Evolutionary conservation across 2,329 filamentous ascomycete species (phyloP).

Genomic region (Fusarium staphyleae): DNA sequence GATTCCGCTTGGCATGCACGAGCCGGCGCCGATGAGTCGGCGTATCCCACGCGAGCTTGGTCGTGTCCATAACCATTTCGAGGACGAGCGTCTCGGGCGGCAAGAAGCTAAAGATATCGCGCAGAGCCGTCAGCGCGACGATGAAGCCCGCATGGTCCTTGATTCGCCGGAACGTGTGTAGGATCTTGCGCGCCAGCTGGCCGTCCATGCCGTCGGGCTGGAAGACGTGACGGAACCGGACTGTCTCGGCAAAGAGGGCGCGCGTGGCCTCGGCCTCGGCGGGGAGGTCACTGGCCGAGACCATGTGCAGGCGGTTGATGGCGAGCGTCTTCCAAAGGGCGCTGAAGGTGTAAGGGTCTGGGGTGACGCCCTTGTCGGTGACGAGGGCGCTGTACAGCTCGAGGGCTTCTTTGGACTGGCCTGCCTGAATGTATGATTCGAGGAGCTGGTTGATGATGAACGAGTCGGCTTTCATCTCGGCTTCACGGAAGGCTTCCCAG

Average conservation of each 20-base stretch:
- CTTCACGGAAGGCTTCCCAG: slow-evolving; percentile 66
- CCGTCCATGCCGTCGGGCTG: slow-evolving; percentile 52
- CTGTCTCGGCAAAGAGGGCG: slow-evolving; percentile 56
- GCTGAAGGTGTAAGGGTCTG: slow-evolving; percentile 73
- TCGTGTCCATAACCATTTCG: slow-evolving; percentile 55
- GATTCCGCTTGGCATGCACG: slow-evolving; percentile 50
- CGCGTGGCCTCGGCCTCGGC: slow-evolving; percentile 49
- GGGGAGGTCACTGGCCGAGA: slow-evolving; percentile 42
- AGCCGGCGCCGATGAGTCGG: slow-evolving; percentile 51
- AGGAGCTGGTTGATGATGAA: slow-evolving; percentile 84
- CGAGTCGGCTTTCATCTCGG: slow-evolving; percentile 71
- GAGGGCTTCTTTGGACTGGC: slow-evolving; percentile 61
- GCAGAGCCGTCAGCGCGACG: slow-evolving; percentile 54
- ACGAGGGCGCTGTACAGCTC: slow-evolving; percentile 64
- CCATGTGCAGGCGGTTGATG: slow-evolving; percentile 56
- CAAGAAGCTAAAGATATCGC: slow-evolving; percentile 52
- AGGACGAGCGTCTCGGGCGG: slow-evolving; percentile 56
- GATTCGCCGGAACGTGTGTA: slow-evolving; percentile 59
- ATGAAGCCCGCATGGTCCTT: slow-evolving; percentile 55
- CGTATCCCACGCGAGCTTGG: slow-evolving; percentile 53
- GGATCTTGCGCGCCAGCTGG: slow-evolving; percentile 57
- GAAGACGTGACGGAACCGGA: slow-evolving; percentile 57
- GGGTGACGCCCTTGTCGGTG: slow-evolving; percentile 56
- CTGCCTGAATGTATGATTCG: slow-evolving; percentile 68
- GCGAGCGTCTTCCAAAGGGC: slow-evolving; percentile 69